Conservation (phyloP, 192 early-diverging fungal species). For the Mortierella antarctica region DNA sequence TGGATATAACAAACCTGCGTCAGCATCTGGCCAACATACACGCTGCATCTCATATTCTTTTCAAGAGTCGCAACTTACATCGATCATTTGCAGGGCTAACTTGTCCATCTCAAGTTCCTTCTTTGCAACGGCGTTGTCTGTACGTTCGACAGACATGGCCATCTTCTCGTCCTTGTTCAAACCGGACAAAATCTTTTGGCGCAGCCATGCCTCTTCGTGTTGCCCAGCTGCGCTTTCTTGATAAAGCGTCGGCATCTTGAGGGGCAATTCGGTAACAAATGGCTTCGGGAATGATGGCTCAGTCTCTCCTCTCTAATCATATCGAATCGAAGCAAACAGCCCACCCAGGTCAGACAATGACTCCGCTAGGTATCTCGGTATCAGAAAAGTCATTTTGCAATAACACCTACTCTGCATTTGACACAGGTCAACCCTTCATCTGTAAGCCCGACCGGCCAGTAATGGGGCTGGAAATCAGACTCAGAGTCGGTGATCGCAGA, state of each 20-base stretch:
- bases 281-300: conserved; percentile 81
- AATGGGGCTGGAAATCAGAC: conserved; percentile 54
- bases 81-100: conserved; percentile 76
- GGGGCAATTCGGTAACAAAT: conserved; percentile 28
- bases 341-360: too few species aligned
- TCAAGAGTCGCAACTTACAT: conserved; percentile 57
- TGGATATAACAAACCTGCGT: conserved; percentile 1
- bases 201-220: conserved; percentile 61
- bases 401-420: conserved; percentile 69
- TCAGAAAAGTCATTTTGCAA: neutral
- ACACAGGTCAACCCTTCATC: conserved; percentile 78
- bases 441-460: conserved; percentile 90
- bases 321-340: too few species aligned
- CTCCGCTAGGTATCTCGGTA: neutral
- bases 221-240: conserved; percentile 22
- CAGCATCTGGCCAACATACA: neutral
- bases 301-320: conserved; percentile 58
- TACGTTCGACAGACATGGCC: conserved; percentile 38
- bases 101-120: conserved; percentile 86
- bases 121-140: conserved; percentile 53
- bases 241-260: conserved; percentile 27
- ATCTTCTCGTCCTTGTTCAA: conserved; percentile 70
- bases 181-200: conserved; percentile 60
- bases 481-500: conserved; percentile 20
- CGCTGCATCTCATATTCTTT: neutral